These are phyloP conservation scores for Allomyces macrogynus DNA, from an alignment of 192 early-diverging fungal genomes.

Conservation along the genomic window DNA sequence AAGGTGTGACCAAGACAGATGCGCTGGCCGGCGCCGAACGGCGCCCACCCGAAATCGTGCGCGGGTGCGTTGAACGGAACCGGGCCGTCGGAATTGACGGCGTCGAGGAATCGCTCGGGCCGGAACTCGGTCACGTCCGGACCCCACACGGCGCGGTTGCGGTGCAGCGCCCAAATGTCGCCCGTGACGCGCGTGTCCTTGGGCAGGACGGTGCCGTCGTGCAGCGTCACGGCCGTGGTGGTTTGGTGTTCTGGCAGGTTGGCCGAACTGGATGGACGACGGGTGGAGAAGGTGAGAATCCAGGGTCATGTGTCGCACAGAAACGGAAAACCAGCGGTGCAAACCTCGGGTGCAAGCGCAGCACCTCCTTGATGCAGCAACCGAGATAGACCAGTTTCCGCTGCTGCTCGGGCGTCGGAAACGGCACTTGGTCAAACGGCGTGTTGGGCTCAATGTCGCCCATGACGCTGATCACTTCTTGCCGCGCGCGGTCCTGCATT, in stretches of 20 bases:
- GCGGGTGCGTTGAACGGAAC: conserved; percentile 5
- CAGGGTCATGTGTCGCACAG: no score
- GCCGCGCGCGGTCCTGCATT: conserved; percentile 30
- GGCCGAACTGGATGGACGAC: no score
- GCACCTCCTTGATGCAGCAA: not conserved
- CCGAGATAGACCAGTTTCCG: not conserved
- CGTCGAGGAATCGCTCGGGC: conserved; percentile 23
- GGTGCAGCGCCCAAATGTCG: conserved; percentile 22
- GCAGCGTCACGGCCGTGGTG: not conserved
- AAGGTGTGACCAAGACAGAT: conserved; percentile 7
- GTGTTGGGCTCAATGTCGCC: conserved; percentile 16
- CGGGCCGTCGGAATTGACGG: not conserved
- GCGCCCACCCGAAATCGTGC: conserved; percentile 2
- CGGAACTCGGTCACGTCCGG: conserved; percentile 18
- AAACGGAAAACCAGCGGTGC: not conserved
- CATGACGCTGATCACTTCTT: conserved; percentile 26
- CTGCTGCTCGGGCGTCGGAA: not conserved
- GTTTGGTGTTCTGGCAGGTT: no score
- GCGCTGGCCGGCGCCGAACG: conserved; percentile 6
- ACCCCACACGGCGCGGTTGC: conserved; percentile 16
- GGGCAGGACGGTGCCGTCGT: conserved; percentile 15
- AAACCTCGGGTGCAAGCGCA: not conserved
- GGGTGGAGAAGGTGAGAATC: no score
- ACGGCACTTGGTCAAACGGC: not conserved
- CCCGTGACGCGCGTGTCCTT: conserved; percentile 17